Evolutionary conservation across 2,329 filamentous ascomycete genomes (phyloP), one percentile per base, ranked within the genome.

Genomic region (Alternaria dauci): DNA sequence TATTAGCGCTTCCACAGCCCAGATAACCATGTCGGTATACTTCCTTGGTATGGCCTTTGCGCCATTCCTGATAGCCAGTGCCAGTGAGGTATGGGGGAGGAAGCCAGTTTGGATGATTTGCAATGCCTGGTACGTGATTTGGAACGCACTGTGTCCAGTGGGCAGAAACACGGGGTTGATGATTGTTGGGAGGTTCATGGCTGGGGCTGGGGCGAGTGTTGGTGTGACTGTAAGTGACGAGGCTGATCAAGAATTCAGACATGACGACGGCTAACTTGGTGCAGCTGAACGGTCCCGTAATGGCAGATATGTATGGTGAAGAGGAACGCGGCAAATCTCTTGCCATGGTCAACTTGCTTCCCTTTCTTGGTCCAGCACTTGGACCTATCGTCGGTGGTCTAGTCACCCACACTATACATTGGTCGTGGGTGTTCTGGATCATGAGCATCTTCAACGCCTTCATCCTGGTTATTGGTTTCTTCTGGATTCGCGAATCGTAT

Each of bases 401-500:
- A 7, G 62, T 70, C 11, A 63, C 63, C 2, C 58, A 70, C 14
- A 28, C 58, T 3, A 20, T 63, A 11, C 59, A 65, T 16, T 75
- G 70, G 71, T 42, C 58, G 9, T 75, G 71, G 71, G 25, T 70
- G 1, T 74, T 75, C 52, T 36, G 32, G 32, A 16, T 16, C 16
- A 59, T 28, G 25, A 28, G 25, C n/a, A 25, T 16, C 11, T 28
- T 28, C 25, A 28, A 28, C 3, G 43, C 43, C 5, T 8, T 28
- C 11, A 28, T 46, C 5, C 26, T 28, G 11, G 7, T 46, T 18
- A 25, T 74, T 5, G 69, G 72, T 8, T 55, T 81, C 25, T 52
- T 81, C 34, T 66, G 78, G 58, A 66, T 81, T 61, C 71, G 71
- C 12, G 83, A 85, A 66, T 82, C 81, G 0, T 83, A 84, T 65